phyloP scores from a whole-genome alignment of 768 basidiomycete genomes.

The Brasilioporus rufonigricans region DNA sequence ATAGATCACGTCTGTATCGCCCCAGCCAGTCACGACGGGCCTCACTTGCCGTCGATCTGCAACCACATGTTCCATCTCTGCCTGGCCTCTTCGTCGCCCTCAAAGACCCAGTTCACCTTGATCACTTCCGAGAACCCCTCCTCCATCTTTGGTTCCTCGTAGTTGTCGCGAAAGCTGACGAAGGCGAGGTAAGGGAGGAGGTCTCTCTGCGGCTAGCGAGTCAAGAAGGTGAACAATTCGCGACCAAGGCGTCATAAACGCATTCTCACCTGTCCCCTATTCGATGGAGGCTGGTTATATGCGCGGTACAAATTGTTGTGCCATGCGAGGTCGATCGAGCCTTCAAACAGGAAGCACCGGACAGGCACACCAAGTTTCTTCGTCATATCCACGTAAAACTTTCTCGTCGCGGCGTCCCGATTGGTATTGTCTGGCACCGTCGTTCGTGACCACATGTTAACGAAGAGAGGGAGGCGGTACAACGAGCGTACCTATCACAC shows the following conservation, averaged over 20 bases:
- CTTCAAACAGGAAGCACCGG: slow-evolving; percentile 75
- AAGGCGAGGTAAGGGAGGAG: slow-evolving; percentile 62
- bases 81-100: slow-evolving; percentile 70
- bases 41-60: slow-evolving; percentile 69
- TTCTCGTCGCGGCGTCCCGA: slow-evolving; percentile 65
- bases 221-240: background rate
- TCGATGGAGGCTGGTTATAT: slow-evolving; percentile 51
- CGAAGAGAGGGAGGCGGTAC: too few relatives aligned
- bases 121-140: slow-evolving; percentile 83
- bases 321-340: slow-evolving; percentile 79
- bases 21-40: background rate
- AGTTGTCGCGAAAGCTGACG: slow-evolving; percentile 52
- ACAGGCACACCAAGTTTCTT: slow-evolving; percentile 49
- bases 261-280: slow-evolving; percentile 8
- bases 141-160: slow-evolving; percentile 58
- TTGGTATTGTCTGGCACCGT: slow-evolving; percentile 82
- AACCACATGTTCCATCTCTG: slow-evolving; percentile 83
- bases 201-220: slow-evolving; percentile 44
- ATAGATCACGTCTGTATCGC: slow-evolving; percentile 5
- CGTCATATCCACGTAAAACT: slow-evolving; percentile 68
- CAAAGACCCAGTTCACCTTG: slow-evolving; percentile 77
- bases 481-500: slow-evolving; percentile 67
- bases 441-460: background rate
- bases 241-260: background rate
- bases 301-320: slow-evolving; percentile 93